Evolutionary conservation across 2,329 filamentous ascomycete species (phyloP), one percentile per base, ranked within the genome.

Genomic region (Diaporthe vexans): DNA sequence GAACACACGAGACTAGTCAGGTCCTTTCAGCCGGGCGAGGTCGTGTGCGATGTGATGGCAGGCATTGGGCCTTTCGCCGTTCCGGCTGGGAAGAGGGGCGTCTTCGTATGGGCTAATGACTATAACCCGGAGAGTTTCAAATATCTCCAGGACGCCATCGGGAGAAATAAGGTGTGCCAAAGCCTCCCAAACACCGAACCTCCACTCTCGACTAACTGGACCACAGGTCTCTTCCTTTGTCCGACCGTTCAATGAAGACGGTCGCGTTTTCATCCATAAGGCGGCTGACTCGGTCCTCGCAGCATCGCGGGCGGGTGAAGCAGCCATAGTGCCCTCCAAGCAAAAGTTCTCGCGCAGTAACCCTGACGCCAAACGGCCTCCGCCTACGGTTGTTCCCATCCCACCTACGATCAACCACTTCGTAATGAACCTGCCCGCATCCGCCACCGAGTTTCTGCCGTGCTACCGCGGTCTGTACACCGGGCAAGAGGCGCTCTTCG

Each of bases 91-190:
- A 97, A 94, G 86, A 96, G 94, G 83, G 91, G 91, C 52, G 94
- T 97, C 37, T 97, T 98, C 79, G 95, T 98, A 24, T 97, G 94
- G 92, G 97, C 95, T 52, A 99, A 98, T 84, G 97, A 99, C 82
- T 92, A 98, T 81, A 99, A 99, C 81, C 96, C 96, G 0, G 94
- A 97, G 79, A 95, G 95, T 79, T 95, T 92, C 83, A 89, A 87
- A 72, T 92, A 91, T 77, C 90, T 99, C 79, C 83, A 88, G 37
- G 89, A 92, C 48, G 94, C 94, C 11, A 88, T 97, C 70, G 83
- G 84, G 69, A 88, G 90, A 76, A 99, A 99, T 85, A 98, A 97
- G 86, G 94, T 95, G 77, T 76, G 82, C 72, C 59, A 57, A 37
- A 43, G 58, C 19, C 56, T 24, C 48, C 13, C 26, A 21, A 17